These are phyloP conservation scores for Alternaria arbusti DNA, from an alignment of 2,329 filamentous ascomycete genomes.

Conservation along the genomic window DNA sequence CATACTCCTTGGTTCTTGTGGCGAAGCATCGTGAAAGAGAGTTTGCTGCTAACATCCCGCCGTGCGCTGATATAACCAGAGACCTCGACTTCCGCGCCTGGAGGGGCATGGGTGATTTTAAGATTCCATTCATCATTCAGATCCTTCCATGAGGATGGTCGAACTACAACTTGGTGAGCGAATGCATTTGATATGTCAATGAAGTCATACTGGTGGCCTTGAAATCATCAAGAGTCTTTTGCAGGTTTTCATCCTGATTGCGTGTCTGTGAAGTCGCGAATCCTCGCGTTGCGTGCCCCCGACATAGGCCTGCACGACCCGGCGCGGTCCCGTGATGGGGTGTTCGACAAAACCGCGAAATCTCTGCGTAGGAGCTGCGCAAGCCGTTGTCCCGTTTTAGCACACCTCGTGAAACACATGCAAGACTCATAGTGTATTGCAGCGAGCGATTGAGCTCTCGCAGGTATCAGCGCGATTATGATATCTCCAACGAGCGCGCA, in stretches of 20 bases:
- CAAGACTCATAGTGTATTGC: conserved; percentile 26
- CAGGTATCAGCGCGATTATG: not conserved
- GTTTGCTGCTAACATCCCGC: conserved; percentile 69
- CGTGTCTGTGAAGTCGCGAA: conserved; percentile 18
- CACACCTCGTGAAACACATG: conserved; percentile 23
- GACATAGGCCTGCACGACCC: conserved; percentile 12
- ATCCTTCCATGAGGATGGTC: conserved; percentile 30
- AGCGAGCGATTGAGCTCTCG: not conserved
- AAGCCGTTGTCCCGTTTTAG: conserved; percentile 21
- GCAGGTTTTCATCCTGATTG: conserved; percentile 24
- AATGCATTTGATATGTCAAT: not conserved
- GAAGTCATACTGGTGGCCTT: conserved; percentile 39
- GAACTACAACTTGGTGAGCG: conserved; percentile 20
- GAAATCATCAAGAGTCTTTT: conserved; percentile 37
- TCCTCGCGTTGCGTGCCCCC: conserved; percentile 13
- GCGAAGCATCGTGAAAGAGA: conserved; percentile 72
- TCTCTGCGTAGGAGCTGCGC: conserved; percentile 41
- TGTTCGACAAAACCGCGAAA: conserved; percentile 41
- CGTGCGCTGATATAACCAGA: conserved; percentile 74
- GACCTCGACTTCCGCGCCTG: conserved; percentile 15
- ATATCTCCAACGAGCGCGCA: not conserved
- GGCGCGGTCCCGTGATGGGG: conserved; percentile 38
- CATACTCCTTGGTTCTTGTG: conserved; percentile 52
- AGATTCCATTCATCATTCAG: conserved; percentile 46
- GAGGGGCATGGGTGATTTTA: not conserved